Base-by-base conservation (phyloP, 352 stramenopile species). In the Phytophthora cactorum region DNA sequence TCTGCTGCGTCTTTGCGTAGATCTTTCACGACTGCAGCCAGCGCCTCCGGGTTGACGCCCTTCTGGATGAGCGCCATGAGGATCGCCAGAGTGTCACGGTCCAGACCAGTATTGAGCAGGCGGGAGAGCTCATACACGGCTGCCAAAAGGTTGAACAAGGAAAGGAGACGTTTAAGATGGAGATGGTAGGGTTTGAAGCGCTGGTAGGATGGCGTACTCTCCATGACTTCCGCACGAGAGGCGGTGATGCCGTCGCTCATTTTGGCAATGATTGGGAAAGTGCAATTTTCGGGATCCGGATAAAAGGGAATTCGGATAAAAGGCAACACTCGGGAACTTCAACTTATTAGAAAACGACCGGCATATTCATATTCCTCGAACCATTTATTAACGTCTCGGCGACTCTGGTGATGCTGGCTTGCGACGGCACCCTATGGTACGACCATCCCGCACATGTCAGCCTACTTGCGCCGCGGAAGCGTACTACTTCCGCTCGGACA, bases 91-190 rank as follows among this genome's bases (percentile, higher is more conserved):
- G 89, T 96, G 69, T 97, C 88, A 46, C 86, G 86, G 64, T 97
- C 90, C 36, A 97, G 74, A 0, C 92, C 92, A 25, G 92, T 97
- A 71, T 97, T 96, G 34, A 97, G 79, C 64, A 97, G 78, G 15
- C 79, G 88, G 39, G 90, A 97, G 25, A 97, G 85, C 77, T 97
- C 92, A 59, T 96, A 95, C 56, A 97, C 79, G 9, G 90, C 90
- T 95, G 61, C 28, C 50, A 54, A 46, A 44, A 15, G 12, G 12
- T 34, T 14, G 14, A 17, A 38, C 5, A 52, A 31, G 4, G 12
- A 12, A 7, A 52, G 1, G 25, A 50, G n/a, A 43, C 3, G 56
- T 56, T 31, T 52, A 15, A 53, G 1, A 12, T 29, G 17, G 28
- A 12, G 14, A n/a, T 47, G 51, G 4, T 4, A 25, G 6, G 12